Conservation (phyloP, 257 asterid species). For the Solanum habrochaites region DNA sequence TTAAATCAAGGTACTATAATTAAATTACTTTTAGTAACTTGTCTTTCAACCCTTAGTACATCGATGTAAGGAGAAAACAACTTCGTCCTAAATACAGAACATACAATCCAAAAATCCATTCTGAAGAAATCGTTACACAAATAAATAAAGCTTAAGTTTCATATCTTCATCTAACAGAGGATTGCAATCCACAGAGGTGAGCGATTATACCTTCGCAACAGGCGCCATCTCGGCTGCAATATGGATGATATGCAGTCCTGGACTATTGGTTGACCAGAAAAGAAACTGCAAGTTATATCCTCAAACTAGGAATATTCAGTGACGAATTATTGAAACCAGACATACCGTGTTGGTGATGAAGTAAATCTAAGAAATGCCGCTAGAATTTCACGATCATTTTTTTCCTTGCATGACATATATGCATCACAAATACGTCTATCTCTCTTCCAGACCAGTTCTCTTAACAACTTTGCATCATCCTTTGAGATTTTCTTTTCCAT, state of each 20-base stretch:
- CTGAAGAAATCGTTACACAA: not conserved
- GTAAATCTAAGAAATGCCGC: slow-evolving; percentile 42
- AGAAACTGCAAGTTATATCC: slow-evolving; percentile 15
- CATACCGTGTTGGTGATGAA: slow-evolving; percentile 48
- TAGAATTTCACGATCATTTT: slow-evolving; percentile 57
- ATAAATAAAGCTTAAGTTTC: not conserved
- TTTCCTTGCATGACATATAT: slow-evolving; percentile 55
- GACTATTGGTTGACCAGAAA: slow-evolving; percentile 32
- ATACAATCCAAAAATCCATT: not conserved
- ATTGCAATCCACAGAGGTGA: not conserved
- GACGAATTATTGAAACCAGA: not conserved
- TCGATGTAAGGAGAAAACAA: not conserved
- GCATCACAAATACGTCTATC: slow-evolving; percentile 49
- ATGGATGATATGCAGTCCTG: slow-evolving; percentile 76
- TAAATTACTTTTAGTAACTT: not conserved
- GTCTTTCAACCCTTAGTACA: not conserved
- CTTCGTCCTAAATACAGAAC: not conserved
- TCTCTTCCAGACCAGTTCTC: slow-evolving; percentile 72
- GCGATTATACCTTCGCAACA: slow-evolving; percentile 76
- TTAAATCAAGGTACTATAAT: not conserved
- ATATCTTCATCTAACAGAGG: not conserved
- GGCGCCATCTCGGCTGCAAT: slow-evolving; percentile 99
- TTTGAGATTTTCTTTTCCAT: slow-evolving; percentile 69
- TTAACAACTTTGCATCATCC: slow-evolving; percentile 53
- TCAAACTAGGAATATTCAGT: not conserved